Conservation (phyloP, 2,329 filamentous ascomycete genomes). For the Myrmaecium sp. region DNA sequence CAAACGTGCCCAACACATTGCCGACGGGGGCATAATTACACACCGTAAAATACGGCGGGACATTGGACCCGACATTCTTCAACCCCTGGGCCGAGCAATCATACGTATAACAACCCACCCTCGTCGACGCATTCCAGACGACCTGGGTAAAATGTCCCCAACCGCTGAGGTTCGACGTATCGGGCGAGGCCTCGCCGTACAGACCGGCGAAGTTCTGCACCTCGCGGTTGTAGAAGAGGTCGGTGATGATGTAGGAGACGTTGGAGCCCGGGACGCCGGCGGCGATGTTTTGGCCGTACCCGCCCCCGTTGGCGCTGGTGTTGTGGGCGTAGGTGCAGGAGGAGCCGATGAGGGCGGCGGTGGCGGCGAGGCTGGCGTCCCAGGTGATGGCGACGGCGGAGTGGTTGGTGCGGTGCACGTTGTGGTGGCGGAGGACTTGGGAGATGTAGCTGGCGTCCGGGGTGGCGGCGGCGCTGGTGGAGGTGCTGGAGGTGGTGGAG, state of each 20-base stretch:
- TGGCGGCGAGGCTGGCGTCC: constrained; percentile 42
- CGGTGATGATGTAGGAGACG: constrained; percentile 26
- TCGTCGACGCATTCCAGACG: constrained; percentile 19
- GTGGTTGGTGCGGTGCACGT: constrained; percentile 10
- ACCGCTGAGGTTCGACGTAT: no score
- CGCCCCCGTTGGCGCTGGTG: not conserved
- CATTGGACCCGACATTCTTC: no score
- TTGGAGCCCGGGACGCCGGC: not conserved
- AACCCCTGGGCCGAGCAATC: no score
- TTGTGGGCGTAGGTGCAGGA: constrained; percentile 7
- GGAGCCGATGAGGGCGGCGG: constrained; percentile 53
- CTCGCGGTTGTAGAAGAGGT: constrained; percentile 84
- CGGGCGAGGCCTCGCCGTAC: constrained; percentile 44
- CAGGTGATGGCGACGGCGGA: constrained; percentile 29
- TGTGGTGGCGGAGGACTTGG: constrained; percentile 43
- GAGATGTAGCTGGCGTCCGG: no score
- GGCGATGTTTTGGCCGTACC: constrained; percentile 1
- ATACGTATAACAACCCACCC: constrained; percentile 18
- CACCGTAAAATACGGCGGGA: no score
- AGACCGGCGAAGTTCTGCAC: constrained; percentile 36
- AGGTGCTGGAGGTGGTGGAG: no score
- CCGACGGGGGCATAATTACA: no score
- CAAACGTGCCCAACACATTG: no score
- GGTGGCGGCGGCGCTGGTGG: no score
- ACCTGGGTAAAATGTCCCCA: constrained; percentile 19